Conservation (phyloP, 169 alveolate species). For the Plasmodium fragile region DNA sequence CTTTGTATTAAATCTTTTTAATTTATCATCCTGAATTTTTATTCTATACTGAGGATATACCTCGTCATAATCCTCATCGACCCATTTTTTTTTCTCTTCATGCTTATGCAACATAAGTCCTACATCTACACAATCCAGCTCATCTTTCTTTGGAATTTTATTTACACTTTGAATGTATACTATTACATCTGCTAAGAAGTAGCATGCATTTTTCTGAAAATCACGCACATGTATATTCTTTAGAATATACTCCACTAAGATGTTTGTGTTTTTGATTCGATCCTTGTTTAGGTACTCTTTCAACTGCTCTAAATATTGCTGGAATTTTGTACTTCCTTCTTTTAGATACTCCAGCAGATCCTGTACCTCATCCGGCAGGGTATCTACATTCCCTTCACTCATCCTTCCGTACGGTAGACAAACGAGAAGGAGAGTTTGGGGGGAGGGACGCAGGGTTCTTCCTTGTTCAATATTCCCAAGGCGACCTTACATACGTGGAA, state of each 20-base stretch:
- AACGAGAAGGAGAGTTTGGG: background rate
- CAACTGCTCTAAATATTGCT: slow-evolving; percentile 12
- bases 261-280: slow-evolving; percentile 25
- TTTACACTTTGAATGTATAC: slow-evolving; percentile 47
- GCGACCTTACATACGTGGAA: background rate
- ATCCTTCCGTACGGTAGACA: background rate
- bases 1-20: slow-evolving; percentile 9
- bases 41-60: slow-evolving; percentile 31
- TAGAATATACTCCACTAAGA: slow-evolving; percentile 18
- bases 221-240: slow-evolving; percentile 6
- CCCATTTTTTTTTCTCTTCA: background rate
- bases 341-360: slow-evolving; percentile 35
- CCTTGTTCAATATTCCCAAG: background rate
- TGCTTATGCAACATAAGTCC: background rate
- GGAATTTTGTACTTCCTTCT: slow-evolving; percentile 17
- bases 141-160: slow-evolving; percentile 9
- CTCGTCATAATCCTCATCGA: background rate
- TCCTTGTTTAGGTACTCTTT: slow-evolving; percentile 47
- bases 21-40: slow-evolving; percentile 38
- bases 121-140: background rate
- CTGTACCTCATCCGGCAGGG: slow-evolving; percentile 20
- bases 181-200: slow-evolving; percentile 60
- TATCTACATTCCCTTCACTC: background rate
- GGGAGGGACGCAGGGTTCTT: background rate
- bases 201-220: slow-evolving; percentile 27